Base-by-base conservation (phyloP, 2,329 filamentous ascomycete species). In the Ploettnerulaceae sp. region DNA sequence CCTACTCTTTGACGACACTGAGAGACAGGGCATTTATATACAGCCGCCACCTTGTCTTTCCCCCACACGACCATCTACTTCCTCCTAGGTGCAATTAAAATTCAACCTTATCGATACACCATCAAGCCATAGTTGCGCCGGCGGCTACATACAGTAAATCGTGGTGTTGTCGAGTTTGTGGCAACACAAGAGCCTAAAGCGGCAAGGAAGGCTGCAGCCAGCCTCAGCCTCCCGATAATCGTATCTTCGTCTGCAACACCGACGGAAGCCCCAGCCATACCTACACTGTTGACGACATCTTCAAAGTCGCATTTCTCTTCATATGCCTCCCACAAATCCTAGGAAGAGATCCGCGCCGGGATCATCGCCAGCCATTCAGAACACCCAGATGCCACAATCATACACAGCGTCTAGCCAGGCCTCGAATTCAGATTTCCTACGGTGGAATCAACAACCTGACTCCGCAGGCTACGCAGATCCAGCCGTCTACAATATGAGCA, bases 331-430 rank as follows among this genome's bases (percentile, higher is more conserved):
- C 47, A 67, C 70, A 35, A 77, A 77, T 53, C 65, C 75, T 15
- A 69, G 86, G 66, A 93, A 93, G 71, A 77, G 87, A 65, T 73
- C 84, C 57, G 86, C 86, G 36, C 83, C 86, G 47, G 86, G 84
- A 63, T 71, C 82, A 52, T 75, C 79, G 28, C 83, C 86, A n/a
- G 69, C 77, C 54, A 69, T 76, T 17, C 77, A 80, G 25, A 62
- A 71, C 39, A 71, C 72, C 29, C 70, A 70, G 54, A 67, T 76
- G 61, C 75, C 76, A 47, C 71, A 75, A 51, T 68, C 71, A 47
- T 72, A 71, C 37, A 64, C 73, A 52, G 63, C 66, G 56, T 62
- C 66, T 50, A 63, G 62, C 51, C 67, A 69, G 56, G 61, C 71
- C 34, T 72, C 66, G 29, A 74, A 69, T 64, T 73, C 75, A 37